Evolutionary conservation across 2,329 filamentous ascomycete genomes (phyloP), one percentile per base, ranked within the genome.

Genomic region (Stagonosporopsis chrysanthemi): DNA sequence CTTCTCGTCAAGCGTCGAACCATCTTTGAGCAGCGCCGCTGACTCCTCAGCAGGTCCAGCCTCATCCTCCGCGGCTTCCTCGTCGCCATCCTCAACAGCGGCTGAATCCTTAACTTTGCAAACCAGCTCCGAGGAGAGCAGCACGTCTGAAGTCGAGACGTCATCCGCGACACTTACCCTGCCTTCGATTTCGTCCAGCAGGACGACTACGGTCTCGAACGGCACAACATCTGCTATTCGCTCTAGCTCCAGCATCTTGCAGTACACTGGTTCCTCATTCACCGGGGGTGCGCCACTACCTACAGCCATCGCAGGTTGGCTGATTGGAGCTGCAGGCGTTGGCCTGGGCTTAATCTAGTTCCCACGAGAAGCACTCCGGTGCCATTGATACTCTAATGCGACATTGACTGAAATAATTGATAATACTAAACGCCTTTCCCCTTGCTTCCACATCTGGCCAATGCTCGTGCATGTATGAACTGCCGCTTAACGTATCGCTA

Each of bases 291-390:
- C 64, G 6, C 59, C 58, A 7, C 46, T 45, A n/a, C 57, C 52
- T 4, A 57, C 54, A 35, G 59, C 48, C 17, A 47, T 69, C 9
- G 65, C 62, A 42, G 60, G 61, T 17, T 66, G 61, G 65, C 38
- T 67, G 26, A 45, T 68, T 43, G 66, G 66, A 26, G 65, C 64
- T 14, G 64, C 61, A 31, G 65, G 65, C 33, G 24, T 68, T 39
- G 65, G 64, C 28, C 40, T 67, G 9, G 66, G 65, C 15, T 64
- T 66, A 63, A 52, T 69, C 43, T 69, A 50, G 51, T 26, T 12
- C 38, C 22, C 6, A n/a, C 15, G 11, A 24, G 41, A 36, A 48
- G 44, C 48, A 44, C 22, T 23, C 42, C 26, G 38, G 49, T 52
- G 54, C 42, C 43, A 1, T 48, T 44, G 14, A 33, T 44, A 28